Evolutionary conservation across 306 rosid species (phyloP).

Genomic region (Sophora flavescens): DNA sequence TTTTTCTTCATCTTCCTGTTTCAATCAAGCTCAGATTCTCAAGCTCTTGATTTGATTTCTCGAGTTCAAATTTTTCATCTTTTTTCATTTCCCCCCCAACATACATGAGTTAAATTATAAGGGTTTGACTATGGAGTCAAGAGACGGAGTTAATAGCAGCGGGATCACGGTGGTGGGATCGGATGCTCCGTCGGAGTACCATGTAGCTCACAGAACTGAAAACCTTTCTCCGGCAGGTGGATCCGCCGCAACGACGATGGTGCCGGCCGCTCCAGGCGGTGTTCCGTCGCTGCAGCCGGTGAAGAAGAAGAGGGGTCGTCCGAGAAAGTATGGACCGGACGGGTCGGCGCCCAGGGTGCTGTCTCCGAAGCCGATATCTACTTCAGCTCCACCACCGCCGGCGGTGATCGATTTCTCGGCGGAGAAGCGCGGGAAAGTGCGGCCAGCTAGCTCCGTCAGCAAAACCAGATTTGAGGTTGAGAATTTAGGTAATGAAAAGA

Average conservation of each 20-base stretch:
- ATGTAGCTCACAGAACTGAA: conserved; percentile 84
- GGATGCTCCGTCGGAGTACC: conserved; percentile 96
- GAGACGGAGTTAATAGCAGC: conserved; percentile 69
- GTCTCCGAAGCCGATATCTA: conserved; percentile 93
- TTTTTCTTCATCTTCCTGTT: conserved; percentile 42
- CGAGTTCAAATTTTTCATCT: conserved; percentile 28
- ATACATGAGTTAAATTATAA: conserved; percentile 35
- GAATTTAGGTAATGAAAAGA: conserved; percentile 71
- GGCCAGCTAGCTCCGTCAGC: conserved; percentile 82
- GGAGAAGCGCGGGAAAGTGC: conserved; percentile 82
- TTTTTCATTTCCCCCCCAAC: conserved; percentile 10
- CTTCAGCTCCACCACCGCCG: conserved; percentile 77
- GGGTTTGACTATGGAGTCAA: conserved; percentile 74
- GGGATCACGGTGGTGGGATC: conserved; percentile 99
- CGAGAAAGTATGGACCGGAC: conserved; percentile 91
- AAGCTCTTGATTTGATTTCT: conserved; percentile 40
- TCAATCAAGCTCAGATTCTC: conserved; percentile 32
- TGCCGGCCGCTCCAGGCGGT: conserved; percentile 38
- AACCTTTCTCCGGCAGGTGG: conserved; percentile 59
- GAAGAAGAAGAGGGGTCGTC: conserved; percentile 97
- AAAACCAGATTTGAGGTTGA: conserved; percentile 81
- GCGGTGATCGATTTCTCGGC: conserved; percentile 94
- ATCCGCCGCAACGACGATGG: conserved; percentile 52
- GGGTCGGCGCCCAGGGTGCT: conserved; percentile 80
- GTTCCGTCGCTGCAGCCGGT: conserved; percentile 53